Base-by-base conservation (phyloP, 257 asterid genomes). In the Craterostigma plantagineum region DNA sequence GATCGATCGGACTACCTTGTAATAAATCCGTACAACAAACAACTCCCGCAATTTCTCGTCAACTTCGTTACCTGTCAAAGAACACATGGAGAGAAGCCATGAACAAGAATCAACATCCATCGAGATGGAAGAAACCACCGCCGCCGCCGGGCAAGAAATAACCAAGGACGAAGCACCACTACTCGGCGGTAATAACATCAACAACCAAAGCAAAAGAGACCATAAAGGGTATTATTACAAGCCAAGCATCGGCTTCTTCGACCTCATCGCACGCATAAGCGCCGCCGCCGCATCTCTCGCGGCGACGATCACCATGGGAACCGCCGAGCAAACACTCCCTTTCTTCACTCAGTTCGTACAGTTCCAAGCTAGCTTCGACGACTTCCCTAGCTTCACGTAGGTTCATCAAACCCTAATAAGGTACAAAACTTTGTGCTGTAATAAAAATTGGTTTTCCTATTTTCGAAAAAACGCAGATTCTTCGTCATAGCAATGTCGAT, bases 311-410 rank as follows among this genome's bases (percentile, higher is more conserved):
- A 17, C 65, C 56, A 86, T 86, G 96, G 92, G 68, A 38, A 81
- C 92, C 30, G 37, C 91, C n/a, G 79, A 81, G 44, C 69, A 86
- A 48, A 78, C 91, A 2, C 92, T 81, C 12, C 96, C 94, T 0
- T 81, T 86, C 54, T 77, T 75, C 76, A 81, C 91, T 11, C 96
- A 81, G 51, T 86, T 81, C 84, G 78, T 86, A 62, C 96, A 86
- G 67, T 86, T 86, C 55, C 69, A 56, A 60, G 94, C 92, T 42
- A 73, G 86, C 43, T 86, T 77, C 10, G 83, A 81, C 8, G 94
- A 86, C 55, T 69, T 86, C 38, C 78, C 92, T 0, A 55, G 87
- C 63, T 81, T 81, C 71, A 18, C 72, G 96, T 81, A 43, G 67
- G 91, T 39, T 38, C 38, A 9, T 36, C 14, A 10, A 2, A 8